phyloP scores from a whole-genome alignment of 768 basidiomycete genomes.

The Xanthoconium purpureum region DNA sequence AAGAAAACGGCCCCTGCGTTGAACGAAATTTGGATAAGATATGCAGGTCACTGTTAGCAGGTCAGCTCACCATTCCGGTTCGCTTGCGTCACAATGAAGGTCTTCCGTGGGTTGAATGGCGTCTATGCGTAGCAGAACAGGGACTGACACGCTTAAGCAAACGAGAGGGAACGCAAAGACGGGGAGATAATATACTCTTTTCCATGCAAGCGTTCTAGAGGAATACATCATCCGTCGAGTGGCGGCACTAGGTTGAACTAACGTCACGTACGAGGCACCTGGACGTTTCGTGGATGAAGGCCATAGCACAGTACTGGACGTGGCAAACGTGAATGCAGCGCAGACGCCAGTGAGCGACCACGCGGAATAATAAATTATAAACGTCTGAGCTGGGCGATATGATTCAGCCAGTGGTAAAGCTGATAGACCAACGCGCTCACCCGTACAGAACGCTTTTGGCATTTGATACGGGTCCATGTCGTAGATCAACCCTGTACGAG shows the following conservation, averaged over 20 bases:
- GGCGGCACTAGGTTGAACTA: background rate
- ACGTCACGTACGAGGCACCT: conserved; percentile 18
- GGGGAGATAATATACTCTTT: conserved; percentile 41
- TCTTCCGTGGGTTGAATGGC: conserved; percentile 47
- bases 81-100: conserved; percentile 57
- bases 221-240: background rate
- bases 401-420: conserved; percentile 9
- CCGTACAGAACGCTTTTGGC: conserved; percentile 56
- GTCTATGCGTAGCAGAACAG: conserved; percentile 41
- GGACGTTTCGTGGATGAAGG: conserved; percentile 28
- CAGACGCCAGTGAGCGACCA: conserved; percentile 46
- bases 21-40: conserved; percentile 1
- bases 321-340: conserved; percentile 44
- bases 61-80: conserved; percentile 52
- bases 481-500: conserved; percentile 54
- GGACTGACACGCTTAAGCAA: conserved; percentile 42
- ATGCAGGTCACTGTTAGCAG: background rate
- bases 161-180: conserved; percentile 48
- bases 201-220: conserved; percentile 50
- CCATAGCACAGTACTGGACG: conserved; percentile 45
- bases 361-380: conserved; percentile 39
- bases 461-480: conserved; percentile 59
- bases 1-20: conserved; percentile 57
- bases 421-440: conserved; percentile 30
- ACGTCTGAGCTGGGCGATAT: conserved; percentile 18